Conservation (phyloP, 805 yeast species). For the Spathaspora girioi region DNA sequence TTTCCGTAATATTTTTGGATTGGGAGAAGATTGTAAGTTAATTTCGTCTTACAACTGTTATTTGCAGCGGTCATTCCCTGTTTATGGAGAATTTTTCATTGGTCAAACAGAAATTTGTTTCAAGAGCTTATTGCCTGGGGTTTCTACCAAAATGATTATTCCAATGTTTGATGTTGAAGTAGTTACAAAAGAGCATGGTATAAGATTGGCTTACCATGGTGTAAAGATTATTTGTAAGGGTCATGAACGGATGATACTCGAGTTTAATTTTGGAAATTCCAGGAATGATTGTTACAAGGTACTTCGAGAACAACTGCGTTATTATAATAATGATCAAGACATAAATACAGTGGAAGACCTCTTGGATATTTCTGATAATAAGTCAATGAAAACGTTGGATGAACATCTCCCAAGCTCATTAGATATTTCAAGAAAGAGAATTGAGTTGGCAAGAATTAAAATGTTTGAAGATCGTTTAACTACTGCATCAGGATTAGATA, state of each 20-base stretch:
- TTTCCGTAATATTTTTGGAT: conserved; percentile 63
- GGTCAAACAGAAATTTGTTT: conserved; percentile 72
- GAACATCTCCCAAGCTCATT: conserved; percentile 3
- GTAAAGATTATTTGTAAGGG: conserved; percentile 68
- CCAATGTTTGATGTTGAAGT: conserved; percentile 74
- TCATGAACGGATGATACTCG: conserved; percentile 73
- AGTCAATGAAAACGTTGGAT: neutral
- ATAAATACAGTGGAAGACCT: neutral
- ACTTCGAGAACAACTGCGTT: conserved; percentile 49
- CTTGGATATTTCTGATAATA: neutral
- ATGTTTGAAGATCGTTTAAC: conserved; percentile 66
- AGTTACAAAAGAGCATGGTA: conserved; percentile 64
- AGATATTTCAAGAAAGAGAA: conserved; percentile 19
- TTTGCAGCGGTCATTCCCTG: conserved; percentile 66
- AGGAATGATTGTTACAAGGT: conserved; percentile 71
- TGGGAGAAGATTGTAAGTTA: conserved; percentile 48
- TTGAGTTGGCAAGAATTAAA: conserved; percentile 57
- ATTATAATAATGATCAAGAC: neutral
- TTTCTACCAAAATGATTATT: conserved; percentile 74
- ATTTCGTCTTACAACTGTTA: conserved; percentile 70
- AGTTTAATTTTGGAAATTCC: conserved; percentile 59
- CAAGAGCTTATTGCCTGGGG: conserved; percentile 74
- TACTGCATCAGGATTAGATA: conserved; percentile 56
- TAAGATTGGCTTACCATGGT: conserved; percentile 65
- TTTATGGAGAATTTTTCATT: conserved; percentile 79